phyloP scores from a whole-genome alignment of 108 stramenopile genomes.

The Hondaea fermentalgiana region DNA sequence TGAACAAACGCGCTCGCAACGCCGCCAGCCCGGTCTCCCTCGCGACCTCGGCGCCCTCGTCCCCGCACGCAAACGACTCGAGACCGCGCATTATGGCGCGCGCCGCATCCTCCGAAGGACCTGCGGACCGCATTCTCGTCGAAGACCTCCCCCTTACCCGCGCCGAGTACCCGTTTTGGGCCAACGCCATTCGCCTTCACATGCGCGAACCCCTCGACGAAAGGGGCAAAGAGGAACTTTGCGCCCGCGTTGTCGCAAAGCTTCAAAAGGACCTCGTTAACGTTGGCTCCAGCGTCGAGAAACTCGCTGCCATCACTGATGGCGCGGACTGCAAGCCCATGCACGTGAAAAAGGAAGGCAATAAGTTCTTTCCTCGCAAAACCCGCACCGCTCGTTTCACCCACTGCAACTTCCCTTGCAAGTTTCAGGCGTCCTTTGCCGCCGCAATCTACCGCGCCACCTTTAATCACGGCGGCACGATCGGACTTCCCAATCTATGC shows the following conservation, averaged over 20 bases:
- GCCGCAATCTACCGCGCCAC: not conserved
- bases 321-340: not conserved
- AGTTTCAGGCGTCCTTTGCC: not conserved
- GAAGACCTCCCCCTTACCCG: not conserved
- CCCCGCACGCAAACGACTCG: not conserved
- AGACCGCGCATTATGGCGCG: too few species aligned
- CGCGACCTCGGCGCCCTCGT: not conserved
- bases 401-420: not conserved
- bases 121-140: not conserved
- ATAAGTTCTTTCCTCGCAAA: not conserved
- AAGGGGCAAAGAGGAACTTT: not conserved
- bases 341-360: not conserved
- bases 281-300: not conserved
- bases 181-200: not conserved
- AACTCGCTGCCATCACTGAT: not conserved
- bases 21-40: not conserved
- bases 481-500: not conserved
- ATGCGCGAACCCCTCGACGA: not conserved
- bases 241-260: not conserved
- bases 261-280: not conserved
- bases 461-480: not conserved
- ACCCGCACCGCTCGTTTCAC: not conserved
- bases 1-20: not conserved
- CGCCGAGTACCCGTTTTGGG: not conserved
- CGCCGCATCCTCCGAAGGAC: too few species aligned